phyloP scores from a whole-genome alignment of 1,284 basidiomycete species.

The Ganoderma multipileum region DNA sequence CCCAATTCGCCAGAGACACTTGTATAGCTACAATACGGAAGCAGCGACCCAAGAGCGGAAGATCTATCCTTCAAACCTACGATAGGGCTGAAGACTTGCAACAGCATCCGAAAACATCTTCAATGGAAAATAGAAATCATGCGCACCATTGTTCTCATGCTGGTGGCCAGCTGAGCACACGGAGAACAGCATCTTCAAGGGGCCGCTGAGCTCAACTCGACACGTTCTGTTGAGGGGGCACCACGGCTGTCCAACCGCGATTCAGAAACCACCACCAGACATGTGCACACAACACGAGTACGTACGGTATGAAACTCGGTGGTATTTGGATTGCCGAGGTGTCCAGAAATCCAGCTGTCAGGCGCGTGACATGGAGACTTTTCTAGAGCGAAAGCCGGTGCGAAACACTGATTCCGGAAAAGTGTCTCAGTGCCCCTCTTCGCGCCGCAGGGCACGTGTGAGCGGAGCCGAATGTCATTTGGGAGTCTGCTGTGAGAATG shows the following conservation, averaged over 20 bases:
- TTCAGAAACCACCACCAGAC: background rate
- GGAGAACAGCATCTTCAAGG: background rate
- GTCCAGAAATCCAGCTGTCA: background rate
- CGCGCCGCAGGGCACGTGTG: slow-evolving; percentile 4
- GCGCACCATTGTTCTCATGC: background rate
- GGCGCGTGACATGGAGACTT: background rate
- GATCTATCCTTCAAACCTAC: background rate
- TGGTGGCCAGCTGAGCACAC: background rate
- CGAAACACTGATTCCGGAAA: background rate
- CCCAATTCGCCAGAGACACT: background rate
- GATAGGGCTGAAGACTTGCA: background rate
- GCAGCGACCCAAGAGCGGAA: background rate
- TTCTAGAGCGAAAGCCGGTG: background rate
- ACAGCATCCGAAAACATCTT: background rate
- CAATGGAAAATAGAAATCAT: background rate
- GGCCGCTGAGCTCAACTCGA: background rate
- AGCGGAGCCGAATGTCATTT: background rate
- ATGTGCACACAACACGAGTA: background rate
- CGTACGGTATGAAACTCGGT: background rate
- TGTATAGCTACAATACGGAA: background rate
- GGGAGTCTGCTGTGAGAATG: background rate
- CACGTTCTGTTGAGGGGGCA: background rate
- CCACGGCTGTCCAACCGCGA: background rate
- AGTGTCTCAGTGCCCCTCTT: background rate
- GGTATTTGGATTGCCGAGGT: background rate